Conservation (phyloP, 345 rosid genomes). For the Sonneratia alba region DNA sequence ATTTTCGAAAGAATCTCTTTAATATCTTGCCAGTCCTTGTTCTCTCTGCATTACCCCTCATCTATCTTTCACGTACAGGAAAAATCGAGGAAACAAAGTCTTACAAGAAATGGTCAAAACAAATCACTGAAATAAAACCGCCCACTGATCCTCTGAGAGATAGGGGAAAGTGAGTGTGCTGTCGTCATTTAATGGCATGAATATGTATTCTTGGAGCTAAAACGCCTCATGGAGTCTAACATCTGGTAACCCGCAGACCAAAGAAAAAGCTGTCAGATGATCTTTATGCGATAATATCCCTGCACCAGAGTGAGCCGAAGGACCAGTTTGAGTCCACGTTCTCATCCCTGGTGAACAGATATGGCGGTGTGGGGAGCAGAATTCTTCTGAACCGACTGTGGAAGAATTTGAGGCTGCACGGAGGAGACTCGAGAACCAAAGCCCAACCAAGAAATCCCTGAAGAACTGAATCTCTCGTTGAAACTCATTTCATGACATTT, state of each 20-base stretch:
- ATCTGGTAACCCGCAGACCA: slow-evolving; percentile 24
- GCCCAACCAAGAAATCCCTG: slow-evolving; percentile 37
- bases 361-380: slow-evolving; percentile 34
- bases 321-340: slow-evolving; percentile 70
- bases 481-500: not conserved
- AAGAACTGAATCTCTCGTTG: slow-evolving; percentile 11
- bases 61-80: slow-evolving; percentile 32
- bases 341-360: slow-evolving; percentile 58
- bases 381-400: slow-evolving; percentile 55
- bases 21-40: not conserved
- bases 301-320: slow-evolving; percentile 58
- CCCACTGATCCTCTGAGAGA: slow-evolving; percentile 57
- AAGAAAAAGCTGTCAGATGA: slow-evolving; percentile 40
- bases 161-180: slow-evolving; percentile 45
- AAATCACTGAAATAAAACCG: slow-evolving; percentile 53
- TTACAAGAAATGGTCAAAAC: slow-evolving; percentile 71
- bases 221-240: not conserved
- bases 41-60: not conserved
- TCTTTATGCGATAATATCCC: slow-evolving; percentile 47
- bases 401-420: slow-evolving; percentile 88
- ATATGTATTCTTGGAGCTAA: not conserved
- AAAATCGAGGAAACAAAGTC: slow-evolving; percentile 61
- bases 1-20: not conserved
- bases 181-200: not conserved
- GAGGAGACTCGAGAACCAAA: slow-evolving; percentile 47